Conservation (phyloP, 441 rosid genomes). For the Croton laevigatus region DNA sequence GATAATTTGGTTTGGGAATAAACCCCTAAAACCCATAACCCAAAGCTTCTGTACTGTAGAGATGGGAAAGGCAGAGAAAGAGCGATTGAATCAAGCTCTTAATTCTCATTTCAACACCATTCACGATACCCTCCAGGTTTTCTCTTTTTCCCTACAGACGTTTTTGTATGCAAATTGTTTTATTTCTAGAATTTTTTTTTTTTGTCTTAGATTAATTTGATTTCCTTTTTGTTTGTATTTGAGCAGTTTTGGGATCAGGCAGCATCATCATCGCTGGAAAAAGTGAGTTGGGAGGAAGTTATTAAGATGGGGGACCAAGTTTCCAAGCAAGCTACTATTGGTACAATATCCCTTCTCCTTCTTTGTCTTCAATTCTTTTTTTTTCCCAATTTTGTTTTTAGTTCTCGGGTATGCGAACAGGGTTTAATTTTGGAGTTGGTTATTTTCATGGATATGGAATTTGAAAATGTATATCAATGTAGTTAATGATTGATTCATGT, state of each 20-base stretch:
- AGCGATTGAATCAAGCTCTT: constrained; percentile 49
- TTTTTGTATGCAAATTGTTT: not conserved
- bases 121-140: constrained; percentile 80
- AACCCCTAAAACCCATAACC: not conserved
- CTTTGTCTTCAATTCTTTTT: not conserved
- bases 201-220: not conserved
- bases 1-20: not conserved
- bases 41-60: not conserved
- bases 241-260: constrained; percentile 51
- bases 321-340: constrained; percentile 85
- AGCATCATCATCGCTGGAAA: constrained; percentile 48
- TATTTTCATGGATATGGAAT: not conserved
- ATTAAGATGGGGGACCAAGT: constrained; percentile 74
- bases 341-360: constrained; percentile 28
- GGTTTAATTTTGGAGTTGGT: not conserved
- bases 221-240: not conserved
- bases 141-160: not conserved
- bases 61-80: constrained; percentile 64
- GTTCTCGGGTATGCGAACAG: not conserved
- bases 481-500: not conserved
- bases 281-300: constrained; percentile 69
- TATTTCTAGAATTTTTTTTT: not conserved
- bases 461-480: not conserved
- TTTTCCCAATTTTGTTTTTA: not conserved
- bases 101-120: constrained; percentile 59